Evolutionary conservation across 345 rosid genomes (phyloP), one percentile per base, ranked within the genome.

Genomic region (Acer saccharum): DNA sequence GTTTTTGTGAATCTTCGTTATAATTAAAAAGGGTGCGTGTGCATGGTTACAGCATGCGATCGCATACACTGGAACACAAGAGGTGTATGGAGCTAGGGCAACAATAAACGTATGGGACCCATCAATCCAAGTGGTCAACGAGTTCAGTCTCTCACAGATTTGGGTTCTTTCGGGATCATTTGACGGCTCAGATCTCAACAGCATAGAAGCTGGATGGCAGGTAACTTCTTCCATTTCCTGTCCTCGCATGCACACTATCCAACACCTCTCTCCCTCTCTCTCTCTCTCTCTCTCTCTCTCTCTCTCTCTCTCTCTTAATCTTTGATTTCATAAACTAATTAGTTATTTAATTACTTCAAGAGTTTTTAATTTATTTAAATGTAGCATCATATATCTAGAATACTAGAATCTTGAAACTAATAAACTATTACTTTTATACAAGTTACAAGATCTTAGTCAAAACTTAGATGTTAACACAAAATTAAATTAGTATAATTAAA

Each of bases 181-280:
- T 79, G 98, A 90, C 81, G 97, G 98, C 78, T 71, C 97, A 74
- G 98, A 97, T 88, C 98, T 97, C 84, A 97, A 97, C 82, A 97
- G 99, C 73, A 94, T 97, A n/a, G 99, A 97, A 87, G 98, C 98
- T 81, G 99, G 99, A 62, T 97, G 98, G 99, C 99, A 97, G 99
- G 99, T 97, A 80, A 80, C 85, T 78, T 68, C 84, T 77, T 81
- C 84, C 82, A 79, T 65, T 67, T 77, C 82, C 85, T 67, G 72
- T 50, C 63, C 81, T 29, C 23, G 44, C 75, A 20, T 71, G 80
- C 81, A 67, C 77, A 60, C 16, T 41, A 79, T 76, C 66, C 75
- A 10, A 48, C 17, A 62, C 39, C 50, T 46, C 50, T 10, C 50
- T 46, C 50, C 25, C 16, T 60, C 8, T 58, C 25, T 68, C 4